Percentiles rank a stretch among this genome's conserved stretches.
Evolutionary conservation across 2,329 filamentous ascomycete genomes (phyloP).

Genomic region (Aspergillus sergii): DNA sequence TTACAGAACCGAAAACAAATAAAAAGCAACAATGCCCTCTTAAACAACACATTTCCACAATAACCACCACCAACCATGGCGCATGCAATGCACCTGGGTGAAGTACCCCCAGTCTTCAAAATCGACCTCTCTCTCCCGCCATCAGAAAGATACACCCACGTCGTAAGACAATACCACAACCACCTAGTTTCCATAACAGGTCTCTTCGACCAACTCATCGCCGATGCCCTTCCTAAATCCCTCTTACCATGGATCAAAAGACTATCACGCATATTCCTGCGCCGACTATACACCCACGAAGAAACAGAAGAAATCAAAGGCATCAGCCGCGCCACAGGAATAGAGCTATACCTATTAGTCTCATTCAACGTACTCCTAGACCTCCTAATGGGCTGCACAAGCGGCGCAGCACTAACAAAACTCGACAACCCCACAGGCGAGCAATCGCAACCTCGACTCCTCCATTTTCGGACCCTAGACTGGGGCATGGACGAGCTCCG

Average conservation of each 20-base stretch:
- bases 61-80: background rate
- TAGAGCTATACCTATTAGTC: conserved; percentile 63
- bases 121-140: conserved; percentile 61
- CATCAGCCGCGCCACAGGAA: conserved; percentile 53
- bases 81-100: conserved; percentile 2
- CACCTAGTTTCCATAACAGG: conserved; percentile 47
- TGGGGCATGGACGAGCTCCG: conserved; percentile 58
- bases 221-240: conserved; percentile 30
- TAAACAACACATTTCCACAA: too few species aligned
- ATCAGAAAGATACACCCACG: conserved; percentile 52
- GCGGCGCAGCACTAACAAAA: conserved; percentile 48
- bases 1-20: background rate
- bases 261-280: conserved; percentile 52
- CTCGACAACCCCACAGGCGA: conserved; percentile 4
- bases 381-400: conserved; percentile 67
- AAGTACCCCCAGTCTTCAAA: conserved; percentile 41
- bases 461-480: conserved; percentile 51
- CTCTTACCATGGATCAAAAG: conserved; percentile 32
- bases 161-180: conserved; percentile 51
- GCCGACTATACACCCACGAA: conserved; percentile 55
- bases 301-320: conserved; percentile 65
- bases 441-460: conserved; percentile 28
- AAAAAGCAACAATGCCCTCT: background rate
- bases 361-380: conserved; percentile 66
- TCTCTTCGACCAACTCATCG: conserved; percentile 53